Conservation (phyloP, 306 rosid species). For the Geum urbanum region DNA sequence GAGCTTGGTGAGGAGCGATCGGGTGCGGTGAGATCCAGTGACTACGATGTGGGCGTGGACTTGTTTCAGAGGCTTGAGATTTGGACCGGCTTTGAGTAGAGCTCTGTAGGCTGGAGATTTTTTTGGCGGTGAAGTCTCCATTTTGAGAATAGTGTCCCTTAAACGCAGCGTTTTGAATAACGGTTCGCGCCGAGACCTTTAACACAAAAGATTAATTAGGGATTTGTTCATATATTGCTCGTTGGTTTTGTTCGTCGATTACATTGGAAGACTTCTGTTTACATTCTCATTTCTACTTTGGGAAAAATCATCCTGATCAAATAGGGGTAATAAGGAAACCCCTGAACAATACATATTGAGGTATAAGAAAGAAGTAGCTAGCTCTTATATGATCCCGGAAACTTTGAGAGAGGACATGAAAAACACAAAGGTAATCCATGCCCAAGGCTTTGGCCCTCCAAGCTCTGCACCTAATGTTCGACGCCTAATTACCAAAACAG, state of each 20-base stretch:
- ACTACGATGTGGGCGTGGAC: slow-evolving; percentile 70
- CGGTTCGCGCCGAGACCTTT: too few species aligned
- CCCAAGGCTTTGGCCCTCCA: slow-evolving; percentile 94
- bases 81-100: slow-evolving; percentile 62
- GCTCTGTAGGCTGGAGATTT: slow-evolving; percentile 53
- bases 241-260: too few species aligned
- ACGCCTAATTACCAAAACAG: slow-evolving; percentile 74
- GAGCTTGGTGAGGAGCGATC: slow-evolving; percentile 74
- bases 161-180: slow-evolving; percentile 1
- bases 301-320: too few species aligned
- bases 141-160: not conserved
- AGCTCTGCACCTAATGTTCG: slow-evolving; percentile 78
- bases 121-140: slow-evolving; percentile 41
- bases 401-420: slow-evolving; percentile 84
- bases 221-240: too few species aligned
- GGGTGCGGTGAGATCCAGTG: slow-evolving; percentile 57
- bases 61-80: slow-evolving; percentile 50
- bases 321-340: too few species aligned
- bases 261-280: too few species aligned
- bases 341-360: not conserved
- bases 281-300: too few species aligned
- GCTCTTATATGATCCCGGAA: slow-evolving; percentile 56
- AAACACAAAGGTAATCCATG: slow-evolving; percentile 64
- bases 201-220: too few species aligned
- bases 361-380: not conserved